Evolutionary conservation across 352 stramenopile species (phyloP).

Genomic region (Globisporangium polare): DNA sequence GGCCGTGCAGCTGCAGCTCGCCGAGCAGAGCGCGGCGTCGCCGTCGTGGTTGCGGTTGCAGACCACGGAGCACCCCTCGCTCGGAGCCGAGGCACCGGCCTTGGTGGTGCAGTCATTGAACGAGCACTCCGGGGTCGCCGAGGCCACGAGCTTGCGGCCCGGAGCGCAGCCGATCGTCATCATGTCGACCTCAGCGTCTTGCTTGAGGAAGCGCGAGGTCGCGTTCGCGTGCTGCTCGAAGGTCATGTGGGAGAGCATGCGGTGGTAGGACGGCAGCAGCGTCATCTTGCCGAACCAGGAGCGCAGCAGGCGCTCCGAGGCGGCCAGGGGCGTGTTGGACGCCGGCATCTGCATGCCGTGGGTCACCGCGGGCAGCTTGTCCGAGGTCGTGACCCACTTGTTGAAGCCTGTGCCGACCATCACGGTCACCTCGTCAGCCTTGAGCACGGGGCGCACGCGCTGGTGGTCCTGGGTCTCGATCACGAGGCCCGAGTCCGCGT

Average conservation of each 20-base stretch:
- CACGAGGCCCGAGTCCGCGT: slow-evolving; percentile 44
- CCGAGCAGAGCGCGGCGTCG: slow-evolving; percentile 19
- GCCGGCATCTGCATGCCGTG: slow-evolving; percentile 59
- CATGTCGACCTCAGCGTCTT: slow-evolving; percentile 22
- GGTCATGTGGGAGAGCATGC: slow-evolving; percentile 41
- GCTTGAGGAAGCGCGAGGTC: slow-evolving; percentile 28
- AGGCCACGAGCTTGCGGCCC: slow-evolving; percentile 32
- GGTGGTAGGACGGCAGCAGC: slow-evolving; percentile 47
- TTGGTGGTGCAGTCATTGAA: slow-evolving; percentile 30
- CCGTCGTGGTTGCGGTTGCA: slow-evolving; percentile 38
- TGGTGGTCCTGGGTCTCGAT: slow-evolving; percentile 41
- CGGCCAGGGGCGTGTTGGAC: slow-evolving; percentile 18
- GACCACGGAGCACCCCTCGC: slow-evolving; percentile 26
- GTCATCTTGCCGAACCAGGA: slow-evolving; percentile 67
- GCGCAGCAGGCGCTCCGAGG: slow-evolving; percentile 31
- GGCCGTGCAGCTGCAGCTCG: slow-evolving; percentile 24
- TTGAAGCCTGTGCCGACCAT: slow-evolving; percentile 61
- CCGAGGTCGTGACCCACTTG: slow-evolving; percentile 42
- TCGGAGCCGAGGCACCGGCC: slow-evolving; percentile 18
- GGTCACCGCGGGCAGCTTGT: slow-evolving; percentile 44
- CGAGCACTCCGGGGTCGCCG: slow-evolving; percentile 25
- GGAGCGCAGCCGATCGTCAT: slow-evolving; percentile 37
- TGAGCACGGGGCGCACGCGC: slow-evolving; percentile 43
- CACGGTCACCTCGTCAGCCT: slow-evolving; percentile 46
- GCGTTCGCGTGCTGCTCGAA: slow-evolving; percentile 40